Conservation (phyloP, 768 basidiomycete genomes). For the Megacollybia marginata region DNA sequence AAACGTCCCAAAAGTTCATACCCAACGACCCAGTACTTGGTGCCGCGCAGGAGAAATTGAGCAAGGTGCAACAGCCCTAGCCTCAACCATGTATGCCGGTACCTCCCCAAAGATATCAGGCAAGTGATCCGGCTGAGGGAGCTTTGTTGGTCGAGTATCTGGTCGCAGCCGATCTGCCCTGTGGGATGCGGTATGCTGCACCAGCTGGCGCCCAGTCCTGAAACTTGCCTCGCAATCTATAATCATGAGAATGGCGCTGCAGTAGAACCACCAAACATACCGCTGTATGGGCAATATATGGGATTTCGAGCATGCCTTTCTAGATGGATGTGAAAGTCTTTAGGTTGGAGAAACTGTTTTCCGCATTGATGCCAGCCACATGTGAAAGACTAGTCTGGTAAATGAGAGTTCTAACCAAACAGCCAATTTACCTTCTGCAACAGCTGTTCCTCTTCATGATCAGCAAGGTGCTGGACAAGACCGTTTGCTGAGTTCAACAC, state of each 20-base stretch:
- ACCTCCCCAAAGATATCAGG: constrained; percentile 32
- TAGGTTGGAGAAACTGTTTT: constrained; percentile 27
- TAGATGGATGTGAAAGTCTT: constrained; percentile 39
- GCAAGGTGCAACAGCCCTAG: constrained; percentile 34
- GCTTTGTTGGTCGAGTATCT: constrained; percentile 11
- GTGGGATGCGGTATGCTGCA: constrained; percentile 33
- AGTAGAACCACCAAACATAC: too few species aligned
- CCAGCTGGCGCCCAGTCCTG: constrained; percentile 36
- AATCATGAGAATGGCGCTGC: background rate
- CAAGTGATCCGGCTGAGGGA: constrained; percentile 24
- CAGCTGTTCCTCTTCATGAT: constrained; percentile 27
- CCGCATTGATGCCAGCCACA: constrained; percentile 57
- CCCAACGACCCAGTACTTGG: constrained; percentile 44
- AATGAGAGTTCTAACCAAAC: background rate
- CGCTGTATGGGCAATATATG: background rate
- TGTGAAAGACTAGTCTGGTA: constrained; percentile 25
- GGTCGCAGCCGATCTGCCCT: too few species aligned
- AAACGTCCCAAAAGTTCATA: constrained; percentile 20
- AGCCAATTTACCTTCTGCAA: constrained; percentile 9
- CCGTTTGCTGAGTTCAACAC: constrained; percentile 46
- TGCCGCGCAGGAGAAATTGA: constrained; percentile 47
- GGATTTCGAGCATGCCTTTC: constrained; percentile 38
- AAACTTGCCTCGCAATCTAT: constrained; percentile 50
- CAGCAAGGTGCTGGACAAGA: constrained; percentile 41
- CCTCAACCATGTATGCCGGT: constrained; percentile 44